Evolutionary conservation across 768 basidiomycete genomes (phyloP), one percentile per base, ranked within the genome.

Genomic region (Lactarius hatsudake): DNA sequence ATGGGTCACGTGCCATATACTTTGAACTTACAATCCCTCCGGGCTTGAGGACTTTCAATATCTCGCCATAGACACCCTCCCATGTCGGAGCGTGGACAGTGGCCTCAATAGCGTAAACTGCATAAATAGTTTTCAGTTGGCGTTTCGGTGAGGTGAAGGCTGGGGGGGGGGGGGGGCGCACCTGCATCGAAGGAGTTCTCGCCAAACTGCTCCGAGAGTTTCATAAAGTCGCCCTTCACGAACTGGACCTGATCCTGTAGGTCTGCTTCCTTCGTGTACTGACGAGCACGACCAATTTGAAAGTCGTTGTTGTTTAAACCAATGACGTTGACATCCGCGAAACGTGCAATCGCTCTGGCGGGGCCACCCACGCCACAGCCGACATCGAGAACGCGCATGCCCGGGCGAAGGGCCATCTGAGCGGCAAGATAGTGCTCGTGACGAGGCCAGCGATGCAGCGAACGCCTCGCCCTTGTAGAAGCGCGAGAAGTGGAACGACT

Each of bases 301-400:
- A 93, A 97, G 70, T 90, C 91, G 78, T 98, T 98, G 84, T 96
- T 98, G 82, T 97, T 98, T 69, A 97, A 70, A 48, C 96, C 96
- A 70, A 91, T 80, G 69, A 98, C 88, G 63, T 87, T 80, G 42
- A 84, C 89, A 74, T 97, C 96, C 9, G 92, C 80, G 80, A 98
- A 99, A 55, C 85, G 86, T 5, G 94, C 92, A 73, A 99, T 99
- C 77, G 95, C 93, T 58, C 96, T 86, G 10, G 97, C 97, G 28
- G 97, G 97, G 0, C 97, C 97, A 58, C 97, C 97, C 62, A 99
- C 90, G 76, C 97, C 97, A 77, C 97, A 98, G 3, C 97, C 97
- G 66, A 99, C 96, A 75, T 99, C 97, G 67, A 99, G 89, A 51
- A 99, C 96, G 40, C 89, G 87, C 95, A 97, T 97, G 53, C 94